Conservation (phyloP, 768 basidiomycete species). For the Russula sp. region DNA sequence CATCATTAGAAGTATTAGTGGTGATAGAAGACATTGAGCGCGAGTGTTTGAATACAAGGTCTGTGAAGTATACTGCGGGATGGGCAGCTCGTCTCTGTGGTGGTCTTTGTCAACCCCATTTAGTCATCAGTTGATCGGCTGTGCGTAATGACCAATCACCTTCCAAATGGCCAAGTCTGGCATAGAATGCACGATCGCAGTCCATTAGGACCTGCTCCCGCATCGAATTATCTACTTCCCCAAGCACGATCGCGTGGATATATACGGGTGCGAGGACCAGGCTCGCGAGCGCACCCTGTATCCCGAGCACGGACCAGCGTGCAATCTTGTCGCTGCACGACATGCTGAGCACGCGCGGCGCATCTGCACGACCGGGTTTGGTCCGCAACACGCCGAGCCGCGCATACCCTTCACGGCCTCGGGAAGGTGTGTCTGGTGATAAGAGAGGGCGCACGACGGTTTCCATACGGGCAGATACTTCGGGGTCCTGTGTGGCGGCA, state of each 20-base stretch:
- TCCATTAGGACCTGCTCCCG: constrained; percentile 50
- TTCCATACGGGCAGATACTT: constrained; percentile 69
- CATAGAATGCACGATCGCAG: constrained; percentile 66
- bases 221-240: constrained; percentile 54
- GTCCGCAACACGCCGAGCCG: constrained; percentile 79
- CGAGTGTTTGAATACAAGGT: constrained; percentile 57
- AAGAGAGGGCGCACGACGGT: constrained; percentile 39
- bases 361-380: constrained; percentile 91
- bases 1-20: constrained; percentile 62
- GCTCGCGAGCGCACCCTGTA: constrained; percentile 79
- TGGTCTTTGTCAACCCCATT: constrained; percentile 39
- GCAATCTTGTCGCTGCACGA: constrained; percentile 97
- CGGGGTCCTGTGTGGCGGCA: constrained; percentile 67
- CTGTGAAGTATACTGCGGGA: constrained; percentile 59
- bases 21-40: constrained; percentile 36
- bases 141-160: constrained; percentile 36
- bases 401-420: constrained; percentile 81
- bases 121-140: too few species aligned
- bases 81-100: constrained; percentile 47
- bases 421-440: constrained; percentile 44
- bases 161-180: constrained; percentile 46
- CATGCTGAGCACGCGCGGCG: constrained; percentile 78
- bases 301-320: constrained; percentile 75
- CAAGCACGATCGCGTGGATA: constrained; percentile 62
- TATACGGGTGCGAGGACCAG: constrained; percentile 59